phyloP scores from a whole-genome alignment of 2,329 filamentous ascomycete species.

The Alternaria arbusti region DNA sequence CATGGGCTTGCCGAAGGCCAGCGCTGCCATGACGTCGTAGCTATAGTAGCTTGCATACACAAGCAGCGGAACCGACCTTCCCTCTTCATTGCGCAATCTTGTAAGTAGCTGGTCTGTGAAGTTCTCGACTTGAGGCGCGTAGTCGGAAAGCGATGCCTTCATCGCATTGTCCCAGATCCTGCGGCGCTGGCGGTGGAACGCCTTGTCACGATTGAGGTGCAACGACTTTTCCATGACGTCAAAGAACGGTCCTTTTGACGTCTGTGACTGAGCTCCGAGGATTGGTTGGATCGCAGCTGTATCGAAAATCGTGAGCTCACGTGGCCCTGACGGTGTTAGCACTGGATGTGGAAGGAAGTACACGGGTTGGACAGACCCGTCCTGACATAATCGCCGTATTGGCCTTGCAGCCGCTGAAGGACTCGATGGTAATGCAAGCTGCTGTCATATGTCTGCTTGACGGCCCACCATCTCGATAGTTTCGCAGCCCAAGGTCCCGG shows the following conservation, averaged over 20 bases:
- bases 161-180: slow-evolving; percentile 40
- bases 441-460: slow-evolving; percentile 24
- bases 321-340: slow-evolving; percentile 21
- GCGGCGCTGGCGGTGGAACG: slow-evolving; percentile 33
- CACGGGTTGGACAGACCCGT: slow-evolving; percentile 18
- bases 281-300: slow-evolving; percentile 28
- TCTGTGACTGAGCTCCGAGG: slow-evolving; percentile 28
- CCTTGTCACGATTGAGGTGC: slow-evolving; percentile 34
- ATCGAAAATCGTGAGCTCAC: slow-evolving; percentile 35
- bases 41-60: slow-evolving; percentile 52
- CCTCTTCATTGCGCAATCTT: slow-evolving; percentile 22
- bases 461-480: slow-evolving; percentile 32
- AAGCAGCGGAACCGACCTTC: slow-evolving; percentile 45
- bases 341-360: neutral
- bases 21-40: slow-evolving; percentile 55
- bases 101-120: slow-evolving; percentile 31
- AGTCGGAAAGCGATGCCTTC: slow-evolving; percentile 32
- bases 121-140: slow-evolving; percentile 27
- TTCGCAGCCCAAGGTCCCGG: slow-evolving; percentile 30
- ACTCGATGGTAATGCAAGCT: slow-evolving; percentile 23
- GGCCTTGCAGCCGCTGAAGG: slow-evolving; percentile 24
- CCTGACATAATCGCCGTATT: slow-evolving; percentile 36
- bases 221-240: slow-evolving; percentile 29
- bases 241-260: slow-evolving; percentile 36
- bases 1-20: slow-evolving; percentile 54